These are phyloP conservation scores for Nematodospora anomalae DNA, from an alignment of 1,139 yeast genomes.

Conservation along the genomic window DNA sequence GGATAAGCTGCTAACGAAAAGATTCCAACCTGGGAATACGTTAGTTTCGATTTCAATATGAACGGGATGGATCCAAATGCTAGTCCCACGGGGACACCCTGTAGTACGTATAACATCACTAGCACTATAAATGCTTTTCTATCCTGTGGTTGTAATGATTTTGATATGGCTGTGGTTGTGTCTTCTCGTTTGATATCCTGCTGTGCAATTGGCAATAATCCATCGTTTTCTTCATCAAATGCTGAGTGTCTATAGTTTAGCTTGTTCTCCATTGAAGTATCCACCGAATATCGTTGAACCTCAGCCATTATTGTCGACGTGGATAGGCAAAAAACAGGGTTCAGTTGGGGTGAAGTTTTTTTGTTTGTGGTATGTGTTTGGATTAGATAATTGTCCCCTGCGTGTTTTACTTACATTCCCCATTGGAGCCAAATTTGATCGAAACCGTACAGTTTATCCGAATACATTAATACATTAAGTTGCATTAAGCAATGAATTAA, in stretches of 20 bases:
- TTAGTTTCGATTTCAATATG: conserved; percentile 72
- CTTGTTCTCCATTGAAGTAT: conserved; percentile 16
- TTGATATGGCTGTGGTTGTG: conserved; percentile 4
- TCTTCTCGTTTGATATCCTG: conserved; percentile 23
- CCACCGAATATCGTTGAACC: conserved; percentile 1
- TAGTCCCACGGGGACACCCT: conserved; percentile 94
- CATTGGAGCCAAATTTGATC: no score
- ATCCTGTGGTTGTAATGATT: conserved; percentile 42
- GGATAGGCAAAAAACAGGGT: no score
- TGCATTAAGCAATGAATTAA: no score
- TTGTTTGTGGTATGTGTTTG: no score
- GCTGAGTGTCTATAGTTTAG: conserved; percentile 25
- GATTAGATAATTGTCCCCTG: no score
- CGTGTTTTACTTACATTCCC: no score
- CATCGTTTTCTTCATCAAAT: conserved; percentile 35
- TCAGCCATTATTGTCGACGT: not conserved
- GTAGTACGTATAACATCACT: conserved; percentile 73
- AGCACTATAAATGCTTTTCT: conserved; percentile 72
- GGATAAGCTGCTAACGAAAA: conserved; percentile 94
- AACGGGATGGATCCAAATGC: conserved; percentile 98
- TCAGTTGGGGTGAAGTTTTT: conserved; percentile 10
- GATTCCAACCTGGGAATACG: conserved; percentile 89
- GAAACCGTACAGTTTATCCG: no score
- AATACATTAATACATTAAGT: no score
- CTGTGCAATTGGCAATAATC: conserved; percentile 32